A percentile compares a stretch with the other conserved stretches of the same genome.
These are phyloP conservation scores for Psilocybe sp. DNA, from an alignment of 768 basidiomycete species.

Conservation along the genomic window DNA sequence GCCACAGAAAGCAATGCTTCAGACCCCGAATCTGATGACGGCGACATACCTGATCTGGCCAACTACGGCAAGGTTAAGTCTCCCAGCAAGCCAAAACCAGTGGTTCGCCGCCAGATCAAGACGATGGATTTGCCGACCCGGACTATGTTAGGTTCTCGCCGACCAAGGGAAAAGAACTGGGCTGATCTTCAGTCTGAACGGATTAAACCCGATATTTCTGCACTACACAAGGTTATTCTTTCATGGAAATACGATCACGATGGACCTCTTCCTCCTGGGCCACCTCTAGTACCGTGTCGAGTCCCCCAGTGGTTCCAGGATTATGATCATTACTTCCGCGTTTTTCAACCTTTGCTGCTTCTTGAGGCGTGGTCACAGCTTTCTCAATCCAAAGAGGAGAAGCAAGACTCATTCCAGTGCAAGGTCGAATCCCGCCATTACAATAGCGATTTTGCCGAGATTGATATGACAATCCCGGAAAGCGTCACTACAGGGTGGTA, in stretches of 20 bases:
- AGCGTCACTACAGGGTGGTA: slow-evolving; percentile 68
- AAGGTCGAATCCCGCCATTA: slow-evolving; percentile 68
- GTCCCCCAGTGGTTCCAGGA: slow-evolving; percentile 69
- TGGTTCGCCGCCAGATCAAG: slow-evolving; percentile 62
- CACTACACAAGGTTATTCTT: slow-evolving; percentile 73
- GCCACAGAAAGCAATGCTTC: too few species aligned
- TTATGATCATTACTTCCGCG: slow-evolving; percentile 62
- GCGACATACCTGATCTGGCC: slow-evolving; percentile 30
- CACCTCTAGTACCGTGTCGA: slow-evolving; percentile 29
- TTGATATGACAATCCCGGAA: slow-evolving; percentile 64
- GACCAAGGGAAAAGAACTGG: slow-evolving; percentile 55
- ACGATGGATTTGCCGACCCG: slow-evolving; percentile 55
- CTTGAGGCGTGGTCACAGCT: slow-evolving; percentile 93
- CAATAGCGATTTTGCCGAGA: slow-evolving; percentile 79
- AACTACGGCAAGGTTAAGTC: slow-evolving; percentile 41
- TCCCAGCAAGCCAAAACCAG: slow-evolving; percentile 52
- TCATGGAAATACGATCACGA: slow-evolving; percentile 83
- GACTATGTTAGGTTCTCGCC: slow-evolving; percentile 40
- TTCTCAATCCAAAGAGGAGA: slow-evolving; percentile 69
- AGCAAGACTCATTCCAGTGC: slow-evolving; percentile 50
- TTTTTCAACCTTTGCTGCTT: slow-evolving; percentile 83
- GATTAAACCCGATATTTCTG: slow-evolving; percentile 71
- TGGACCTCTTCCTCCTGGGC: slow-evolving; percentile 61
- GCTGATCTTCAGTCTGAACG: slow-evolving; percentile 62
- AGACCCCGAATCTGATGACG: background rate